phyloP scores from a whole-genome alignment of 192 early-diverging fungal genomes.

The Borealophlyctis nickersoniae region DNA sequence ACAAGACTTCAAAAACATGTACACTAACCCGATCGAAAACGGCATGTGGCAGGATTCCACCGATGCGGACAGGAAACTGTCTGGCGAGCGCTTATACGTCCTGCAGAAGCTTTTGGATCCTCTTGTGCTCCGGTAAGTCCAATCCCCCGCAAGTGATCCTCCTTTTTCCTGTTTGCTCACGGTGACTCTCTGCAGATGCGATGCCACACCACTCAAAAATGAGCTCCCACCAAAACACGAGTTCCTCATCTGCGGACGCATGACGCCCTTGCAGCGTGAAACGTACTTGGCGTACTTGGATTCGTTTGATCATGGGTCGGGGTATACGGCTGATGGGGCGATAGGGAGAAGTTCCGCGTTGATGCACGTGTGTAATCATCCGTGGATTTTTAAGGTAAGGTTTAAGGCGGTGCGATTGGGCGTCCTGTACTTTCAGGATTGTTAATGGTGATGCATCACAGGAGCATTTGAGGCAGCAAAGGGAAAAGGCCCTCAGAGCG shows the following conservation, averaged over 20 bases:
- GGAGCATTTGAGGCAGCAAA: too few relatives aligned
- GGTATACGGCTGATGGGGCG: background rate
- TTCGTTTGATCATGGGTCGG: background rate
- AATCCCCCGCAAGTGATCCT: too few relatives aligned
- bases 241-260: conserved; percentile 61
- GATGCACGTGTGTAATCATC: conserved; percentile 9
- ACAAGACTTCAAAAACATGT: conserved; percentile 53
- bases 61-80: conserved; percentile 7
- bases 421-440: too few relatives aligned
- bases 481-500: too few relatives aligned
- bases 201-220: conserved; percentile 14
- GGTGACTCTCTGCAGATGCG: background rate
- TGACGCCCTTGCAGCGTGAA: conserved; percentile 53
- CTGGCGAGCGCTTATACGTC: conserved; percentile 8
- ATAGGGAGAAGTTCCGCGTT: background rate
- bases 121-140: conserved; percentile 22
- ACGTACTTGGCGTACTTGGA: conserved; percentile 41
- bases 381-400: conserved; percentile 8
- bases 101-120: conserved; percentile 14
- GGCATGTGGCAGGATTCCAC: conserved; percentile 23
- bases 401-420: too few relatives aligned
- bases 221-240: conserved; percentile 72
- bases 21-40: conserved; percentile 30
- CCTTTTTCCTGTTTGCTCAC: too few relatives aligned
- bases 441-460: too few relatives aligned